A percentile compares a stretch with the other conserved stretches of the same genome.
Evolutionary conservation across 495 filamentous ascomycete genomes (phyloP).

Genomic region (Hamigera avellanea): DNA sequence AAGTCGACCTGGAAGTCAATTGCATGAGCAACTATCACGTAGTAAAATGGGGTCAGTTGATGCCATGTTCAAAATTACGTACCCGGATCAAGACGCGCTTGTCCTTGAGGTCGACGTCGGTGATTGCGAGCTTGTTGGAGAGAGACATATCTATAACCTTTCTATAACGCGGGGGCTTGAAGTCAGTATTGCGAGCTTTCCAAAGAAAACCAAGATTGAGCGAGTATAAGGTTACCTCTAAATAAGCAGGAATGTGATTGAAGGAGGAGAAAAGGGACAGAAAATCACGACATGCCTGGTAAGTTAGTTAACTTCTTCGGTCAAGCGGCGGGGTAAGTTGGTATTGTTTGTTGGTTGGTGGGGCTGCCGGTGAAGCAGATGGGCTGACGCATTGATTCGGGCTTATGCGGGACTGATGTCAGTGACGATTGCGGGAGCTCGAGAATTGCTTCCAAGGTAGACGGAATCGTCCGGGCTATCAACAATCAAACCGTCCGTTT

Average conservation of each 20-base stretch:
- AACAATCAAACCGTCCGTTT: not conserved
- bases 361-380: slow-evolving; percentile 23
- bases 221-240: not conserved
- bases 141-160: slow-evolving; percentile 66
- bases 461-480: slow-evolving; percentile 27
- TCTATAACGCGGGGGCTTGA: too few species aligned
- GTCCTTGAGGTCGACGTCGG: slow-evolving; percentile 90
- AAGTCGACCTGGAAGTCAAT: slow-evolving; percentile 72
- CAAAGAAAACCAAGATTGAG: too few species aligned
- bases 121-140: slow-evolving; percentile 93
- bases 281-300: slow-evolving; percentile 13
- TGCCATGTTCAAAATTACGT: slow-evolving; percentile 23
- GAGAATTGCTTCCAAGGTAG: slow-evolving; percentile 8
- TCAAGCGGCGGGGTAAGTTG: slow-evolving; percentile 13
- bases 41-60: too few species aligned
- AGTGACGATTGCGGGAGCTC: slow-evolving; percentile 8
- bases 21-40: not conserved
- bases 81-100: slow-evolving; percentile 97
- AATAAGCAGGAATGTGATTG: not conserved
- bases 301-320: not conserved
- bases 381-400: slow-evolving; percentile 27
- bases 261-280: not conserved
- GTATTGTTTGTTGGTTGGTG: slow-evolving; percentile 14
- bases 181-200: too few species aligned
- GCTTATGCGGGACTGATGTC: slow-evolving; percentile 41